Percentiles rank a stretch among this genome's conserved stretches.
Conservation (phyloP, 2,329 filamentous ascomycete genomes). For the Fusarium miscanthi region DNA sequence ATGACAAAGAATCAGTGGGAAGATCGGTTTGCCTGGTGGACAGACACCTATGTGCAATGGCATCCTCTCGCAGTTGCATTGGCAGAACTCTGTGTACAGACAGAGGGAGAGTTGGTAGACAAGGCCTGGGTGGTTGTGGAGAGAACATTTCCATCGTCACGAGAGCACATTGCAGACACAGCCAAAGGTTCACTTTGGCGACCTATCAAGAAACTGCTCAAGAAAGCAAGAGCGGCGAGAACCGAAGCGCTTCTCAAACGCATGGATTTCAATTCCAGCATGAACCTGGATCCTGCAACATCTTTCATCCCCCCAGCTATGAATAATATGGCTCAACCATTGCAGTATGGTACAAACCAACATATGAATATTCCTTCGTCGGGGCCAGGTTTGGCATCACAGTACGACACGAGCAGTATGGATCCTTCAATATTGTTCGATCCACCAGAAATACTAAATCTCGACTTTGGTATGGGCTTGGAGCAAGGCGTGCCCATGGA, state of each 20-base stretch:
- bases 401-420: constrained; percentile 45
- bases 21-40: constrained; percentile 60
- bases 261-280: constrained; percentile 33
- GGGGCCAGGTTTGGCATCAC: constrained; percentile 17
- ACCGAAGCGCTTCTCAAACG: constrained; percentile 46
- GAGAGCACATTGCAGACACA: constrained; percentile 60
- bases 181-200: constrained; percentile 63
- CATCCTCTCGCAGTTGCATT: constrained; percentile 64
- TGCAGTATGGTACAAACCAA: constrained; percentile 16
- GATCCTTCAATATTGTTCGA: constrained; percentile 48
- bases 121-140: constrained; percentile 64
- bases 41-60: constrained; percentile 65
- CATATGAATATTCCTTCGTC: constrained; percentile 3
- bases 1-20: constrained; percentile 49
- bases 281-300: constrained; percentile 4
- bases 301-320: constrained; percentile 2
- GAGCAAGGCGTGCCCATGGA: constrained; percentile 39
- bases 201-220: constrained; percentile 64
- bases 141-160: constrained; percentile 56
- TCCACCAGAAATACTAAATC: constrained; percentile 41
- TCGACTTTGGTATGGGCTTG: constrained; percentile 39
- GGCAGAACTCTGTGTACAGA: constrained; percentile 63
- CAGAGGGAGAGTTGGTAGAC: constrained; percentile 57
- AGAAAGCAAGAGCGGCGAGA: constrained; percentile 58
- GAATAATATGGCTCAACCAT: constrained; percentile 12